These are phyloP conservation scores for Aspergillus sergii DNA, from an alignment of 2,329 filamentous ascomycete species.

Conservation along the genomic window DNA sequence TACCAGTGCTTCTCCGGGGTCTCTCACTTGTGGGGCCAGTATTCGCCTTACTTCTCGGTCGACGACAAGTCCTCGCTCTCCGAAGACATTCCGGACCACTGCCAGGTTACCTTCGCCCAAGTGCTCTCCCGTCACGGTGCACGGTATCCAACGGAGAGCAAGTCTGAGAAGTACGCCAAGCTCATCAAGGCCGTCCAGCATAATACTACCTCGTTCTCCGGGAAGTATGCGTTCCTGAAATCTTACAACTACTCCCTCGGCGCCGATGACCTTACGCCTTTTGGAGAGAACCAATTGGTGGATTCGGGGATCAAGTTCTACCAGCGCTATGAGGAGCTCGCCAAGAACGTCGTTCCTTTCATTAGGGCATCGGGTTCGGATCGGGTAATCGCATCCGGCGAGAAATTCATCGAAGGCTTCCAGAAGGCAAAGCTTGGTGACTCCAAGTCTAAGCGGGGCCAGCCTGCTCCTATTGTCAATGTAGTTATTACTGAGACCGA, in stretches of 20 bases:
- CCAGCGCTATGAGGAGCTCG: conserved; percentile 67
- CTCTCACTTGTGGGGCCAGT: conserved; percentile 79
- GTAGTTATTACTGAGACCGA: conserved; percentile 67
- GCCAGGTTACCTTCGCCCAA: conserved; percentile 76
- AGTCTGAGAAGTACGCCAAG: conserved; percentile 64
- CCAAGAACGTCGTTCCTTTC: conserved; percentile 64
- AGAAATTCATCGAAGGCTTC: conserved; percentile 76
- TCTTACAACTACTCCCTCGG: conserved; percentile 73
- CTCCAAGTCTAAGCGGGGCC: conserved; percentile 39
- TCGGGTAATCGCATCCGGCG: conserved; percentile 73
- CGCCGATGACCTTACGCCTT: conserved; percentile 67
- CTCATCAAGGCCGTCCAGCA: conserved; percentile 70
- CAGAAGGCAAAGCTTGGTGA: conserved; percentile 57
- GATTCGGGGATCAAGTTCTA: conserved; percentile 79
- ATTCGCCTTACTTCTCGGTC: conserved; percentile 80
- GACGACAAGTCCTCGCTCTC: conserved; percentile 61
- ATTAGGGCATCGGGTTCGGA: conserved; percentile 70
- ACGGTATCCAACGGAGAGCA: conserved; percentile 73
- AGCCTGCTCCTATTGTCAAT: conserved; percentile 60
- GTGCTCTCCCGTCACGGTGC: conserved; percentile 83
- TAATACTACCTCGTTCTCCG: conserved; percentile 57
- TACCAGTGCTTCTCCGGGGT: conserved; percentile 65
- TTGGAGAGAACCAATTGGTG: conserved; percentile 70
- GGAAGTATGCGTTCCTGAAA: conserved; percentile 69
- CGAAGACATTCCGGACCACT: conserved; percentile 63